Conservation (phyloP, 2,329 filamentous ascomycete genomes). For the Trichophyton benhamiae region DNA sequence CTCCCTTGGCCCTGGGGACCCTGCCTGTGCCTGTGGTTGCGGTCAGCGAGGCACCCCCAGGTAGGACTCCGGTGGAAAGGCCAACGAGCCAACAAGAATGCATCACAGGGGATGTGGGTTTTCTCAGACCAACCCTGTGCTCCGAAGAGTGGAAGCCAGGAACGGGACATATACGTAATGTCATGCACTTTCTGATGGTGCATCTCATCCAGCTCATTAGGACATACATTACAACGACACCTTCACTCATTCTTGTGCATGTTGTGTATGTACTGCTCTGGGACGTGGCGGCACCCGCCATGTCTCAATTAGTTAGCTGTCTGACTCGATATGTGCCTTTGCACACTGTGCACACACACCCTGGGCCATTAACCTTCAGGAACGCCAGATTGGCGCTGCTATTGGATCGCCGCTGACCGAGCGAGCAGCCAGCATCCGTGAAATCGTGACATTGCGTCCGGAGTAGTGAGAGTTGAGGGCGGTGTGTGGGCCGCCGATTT, state of each 20-base stretch:
- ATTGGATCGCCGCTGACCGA: conserved; percentile 3
- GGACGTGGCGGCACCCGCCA: not conserved
- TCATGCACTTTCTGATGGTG: not conserved
- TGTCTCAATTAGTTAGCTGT: not conserved
- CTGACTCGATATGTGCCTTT: not conserved
- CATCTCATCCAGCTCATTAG: not conserved
- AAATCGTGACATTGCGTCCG: not conserved
- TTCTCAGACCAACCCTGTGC: not conserved
- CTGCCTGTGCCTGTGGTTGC: conserved; percentile 2
- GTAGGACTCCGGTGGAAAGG: too few relatives aligned
- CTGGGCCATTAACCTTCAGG: conserved; percentile 1
- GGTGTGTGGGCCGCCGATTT: not conserved
- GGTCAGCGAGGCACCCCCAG: conserved; percentile 3
- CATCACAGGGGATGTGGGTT: not conserved
- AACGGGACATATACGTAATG: conserved; percentile 3
- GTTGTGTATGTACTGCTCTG: not conserved
- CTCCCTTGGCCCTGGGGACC: not conserved
- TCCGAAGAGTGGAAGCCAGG: not conserved
- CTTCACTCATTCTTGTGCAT: not conserved
- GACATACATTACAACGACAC: not conserved
- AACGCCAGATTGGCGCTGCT: conserved; percentile 4
- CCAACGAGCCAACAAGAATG: not conserved
- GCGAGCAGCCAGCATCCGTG: conserved; percentile 1
- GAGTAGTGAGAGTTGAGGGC: not conserved
- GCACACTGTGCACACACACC: not conserved